A percentile compares a stretch with the other conserved stretches of the same genome.
Conservation (phyloP, 192 early-diverging fungal species). For the Coemansia sp. region DNA sequence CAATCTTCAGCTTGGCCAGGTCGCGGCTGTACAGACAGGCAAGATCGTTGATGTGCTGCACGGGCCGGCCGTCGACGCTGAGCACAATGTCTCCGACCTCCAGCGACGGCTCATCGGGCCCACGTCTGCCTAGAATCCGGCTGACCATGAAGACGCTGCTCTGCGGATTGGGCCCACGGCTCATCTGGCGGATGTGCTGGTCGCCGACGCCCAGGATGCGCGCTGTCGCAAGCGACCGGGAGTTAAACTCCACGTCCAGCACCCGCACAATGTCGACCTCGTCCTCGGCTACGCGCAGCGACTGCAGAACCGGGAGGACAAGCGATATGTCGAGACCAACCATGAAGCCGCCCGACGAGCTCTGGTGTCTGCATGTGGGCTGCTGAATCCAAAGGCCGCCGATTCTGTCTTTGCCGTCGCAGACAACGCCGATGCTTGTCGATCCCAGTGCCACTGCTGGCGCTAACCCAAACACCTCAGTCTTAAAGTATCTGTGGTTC, state of each 20-base stretch:
- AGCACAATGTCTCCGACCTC: constrained; percentile 43
- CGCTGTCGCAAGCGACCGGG: constrained; percentile 14
- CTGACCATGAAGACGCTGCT: constrained; percentile 18
- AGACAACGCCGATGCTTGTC: constrained; percentile 20
- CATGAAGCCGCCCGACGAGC: background rate
- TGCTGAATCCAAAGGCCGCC: constrained; percentile 2
- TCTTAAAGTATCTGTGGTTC: constrained; percentile 26
- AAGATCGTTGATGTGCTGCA: constrained; percentile 23
- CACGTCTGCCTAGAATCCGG: constrained; percentile 11
- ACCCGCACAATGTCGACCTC: constrained; percentile 8
- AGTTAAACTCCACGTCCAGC: constrained; percentile 32
- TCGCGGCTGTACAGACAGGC: constrained; percentile 22
- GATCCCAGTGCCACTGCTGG: background rate
- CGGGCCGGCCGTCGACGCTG: constrained; percentile 12
- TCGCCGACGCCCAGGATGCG: constrained; percentile 24
- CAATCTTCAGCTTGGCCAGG: constrained; percentile 19
- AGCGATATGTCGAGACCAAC: constrained; percentile 31
- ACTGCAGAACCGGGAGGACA: constrained; percentile 7
- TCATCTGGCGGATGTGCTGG: constrained; percentile 12
- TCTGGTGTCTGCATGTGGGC: background rate
- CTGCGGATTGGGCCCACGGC: background rate
- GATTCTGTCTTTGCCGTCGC: background rate
- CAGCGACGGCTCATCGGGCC: constrained; percentile 10
- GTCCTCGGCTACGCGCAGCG: constrained; percentile 1
- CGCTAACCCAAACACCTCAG: constrained; percentile 19